A percentile compares a stretch with the other conserved stretches of the same genome.
phyloP scores from a whole-genome alignment of 768 basidiomycete genomes.

The Cytidiella melzeri region DNA sequence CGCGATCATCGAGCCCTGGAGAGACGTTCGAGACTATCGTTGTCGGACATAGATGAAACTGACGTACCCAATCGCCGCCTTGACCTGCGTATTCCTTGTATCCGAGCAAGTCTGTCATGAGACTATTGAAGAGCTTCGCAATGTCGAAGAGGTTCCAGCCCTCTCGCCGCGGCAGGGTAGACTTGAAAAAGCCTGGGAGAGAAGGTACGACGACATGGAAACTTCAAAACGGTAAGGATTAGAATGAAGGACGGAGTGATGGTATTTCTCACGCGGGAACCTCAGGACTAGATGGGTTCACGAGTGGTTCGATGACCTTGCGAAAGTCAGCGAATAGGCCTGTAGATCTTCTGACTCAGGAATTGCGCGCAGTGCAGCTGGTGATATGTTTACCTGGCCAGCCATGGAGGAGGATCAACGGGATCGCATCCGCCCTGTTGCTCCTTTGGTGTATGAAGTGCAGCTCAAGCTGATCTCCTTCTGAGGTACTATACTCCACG shows the following conservation, averaged over 20 bases:
- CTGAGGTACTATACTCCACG: constrained; percentile 3
- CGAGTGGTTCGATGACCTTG: constrained; percentile 20
- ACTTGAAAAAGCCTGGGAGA: constrained; percentile 24
- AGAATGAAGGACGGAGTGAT: not conserved
- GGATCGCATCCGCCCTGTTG: constrained; percentile 19
- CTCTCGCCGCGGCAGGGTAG: constrained; percentile 16
- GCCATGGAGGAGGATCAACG: constrained; percentile 27
- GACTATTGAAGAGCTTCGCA: constrained; percentile 21
- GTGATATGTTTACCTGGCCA: constrained; percentile 12
- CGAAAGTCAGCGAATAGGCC: constrained; percentile 18
- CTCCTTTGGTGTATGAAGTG: constrained; percentile 30
- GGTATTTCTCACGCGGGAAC: constrained; percentile 13
- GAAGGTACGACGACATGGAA: constrained; percentile 23
- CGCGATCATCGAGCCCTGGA: not conserved
- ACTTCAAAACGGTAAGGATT: constrained; percentile 1
- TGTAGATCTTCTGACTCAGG: not conserved
- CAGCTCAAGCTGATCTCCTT: constrained; percentile 18
- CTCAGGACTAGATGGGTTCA: constrained; percentile 9
- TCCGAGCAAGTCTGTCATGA: constrained; percentile 23
- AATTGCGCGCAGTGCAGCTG: not conserved
- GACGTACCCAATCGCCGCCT: constrained; percentile 20
- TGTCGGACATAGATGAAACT: not conserved
- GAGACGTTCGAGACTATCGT: not conserved
- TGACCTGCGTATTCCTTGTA: constrained; percentile 19
- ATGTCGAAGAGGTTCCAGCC: constrained; percentile 23